A percentile compares a stretch with the other conserved stretches of the same genome.
Evolutionary conservation across 179 eudicot species (phyloP).

Genomic region (Monotropa hypopitys): DNA sequence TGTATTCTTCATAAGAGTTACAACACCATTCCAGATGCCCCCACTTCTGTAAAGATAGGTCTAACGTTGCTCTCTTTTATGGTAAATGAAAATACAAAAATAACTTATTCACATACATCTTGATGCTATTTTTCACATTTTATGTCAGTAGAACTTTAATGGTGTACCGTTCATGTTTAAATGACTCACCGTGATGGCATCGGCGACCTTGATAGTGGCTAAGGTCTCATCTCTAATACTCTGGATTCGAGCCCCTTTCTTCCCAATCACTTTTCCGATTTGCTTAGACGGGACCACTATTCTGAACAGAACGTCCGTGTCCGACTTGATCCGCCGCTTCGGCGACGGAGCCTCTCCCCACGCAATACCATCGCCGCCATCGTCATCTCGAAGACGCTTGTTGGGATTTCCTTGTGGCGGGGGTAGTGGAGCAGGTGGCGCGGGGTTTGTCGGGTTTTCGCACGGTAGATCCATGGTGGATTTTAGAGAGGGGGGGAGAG

Average conservation of each 20-base stretch:
- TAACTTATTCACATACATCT: too few species aligned
- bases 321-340: constrained; percentile 41
- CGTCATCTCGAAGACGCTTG: constrained; percentile 15
- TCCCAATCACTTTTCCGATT: constrained; percentile 85
- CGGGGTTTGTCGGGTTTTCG: not conserved
- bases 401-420: not conserved
- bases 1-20: not conserved
- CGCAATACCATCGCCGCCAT: constrained; percentile 7
- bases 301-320: constrained; percentile 53
- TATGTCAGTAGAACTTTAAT: too few species aligned
- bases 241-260: constrained; percentile 62
- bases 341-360: constrained; percentile 22
- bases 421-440: not conserved
- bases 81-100: too few species aligned
- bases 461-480: constrained; percentile 9
- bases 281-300: constrained; percentile 69
- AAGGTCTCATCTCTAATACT: constrained; percentile 61
- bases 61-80: not conserved
- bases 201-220: constrained; percentile 79
- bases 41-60: not conserved
- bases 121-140: too few species aligned
- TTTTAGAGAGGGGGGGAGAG: not conserved
- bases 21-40: not conserved
- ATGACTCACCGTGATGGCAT: constrained; percentile 65
- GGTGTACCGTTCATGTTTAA: too few species aligned